A percentile compares a stretch with the other conserved stretches of the same genome.
phyloP scores from a whole-genome alignment of 2,329 filamentous ascomycete species.

The Fusarium nodosum region DNA sequence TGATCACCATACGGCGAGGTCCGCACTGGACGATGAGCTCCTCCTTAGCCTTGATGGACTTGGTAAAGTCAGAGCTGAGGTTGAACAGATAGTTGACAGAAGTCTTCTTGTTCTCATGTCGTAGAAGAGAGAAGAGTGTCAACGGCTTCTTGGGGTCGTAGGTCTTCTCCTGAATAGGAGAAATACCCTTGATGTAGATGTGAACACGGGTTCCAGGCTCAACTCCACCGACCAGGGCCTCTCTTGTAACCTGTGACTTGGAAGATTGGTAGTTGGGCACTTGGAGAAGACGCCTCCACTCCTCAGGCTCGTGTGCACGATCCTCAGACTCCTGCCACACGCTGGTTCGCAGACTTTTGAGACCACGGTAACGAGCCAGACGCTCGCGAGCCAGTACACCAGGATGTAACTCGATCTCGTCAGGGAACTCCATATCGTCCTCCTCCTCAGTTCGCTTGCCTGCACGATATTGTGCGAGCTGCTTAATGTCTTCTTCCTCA shows the following conservation, averaged over 20 bases:
- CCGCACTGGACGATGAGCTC: conserved; percentile 93
- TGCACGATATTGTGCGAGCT: conserved; percentile 84
- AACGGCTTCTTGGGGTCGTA: conserved; percentile 70
- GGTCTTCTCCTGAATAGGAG: conserved; percentile 59
- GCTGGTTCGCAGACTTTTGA: conserved; percentile 92
- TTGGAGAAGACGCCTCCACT: conserved; percentile 88
- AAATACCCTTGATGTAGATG: conserved; percentile 75
- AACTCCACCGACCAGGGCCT: conserved; percentile 90
- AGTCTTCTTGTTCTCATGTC: conserved; percentile 95
- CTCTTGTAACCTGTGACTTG: conserved; percentile 80
- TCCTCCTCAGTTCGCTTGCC: conserved; percentile 84
- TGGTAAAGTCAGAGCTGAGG: conserved; percentile 80
- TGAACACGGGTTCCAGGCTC: conserved; percentile 85
- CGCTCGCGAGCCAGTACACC: conserved; percentile 88
- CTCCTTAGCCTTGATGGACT: conserved; percentile 90
- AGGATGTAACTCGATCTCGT: conserved; percentile 95
- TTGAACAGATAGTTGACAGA: conserved; percentile 91
- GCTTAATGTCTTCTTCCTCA: conserved; percentile 81
- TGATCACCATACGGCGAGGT: conserved; percentile 86
- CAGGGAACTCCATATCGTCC: conserved; percentile 95
- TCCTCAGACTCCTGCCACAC: conserved; percentile 93
- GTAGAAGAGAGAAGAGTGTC: conserved; percentile 85
- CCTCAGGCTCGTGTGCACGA: conserved; percentile 85
- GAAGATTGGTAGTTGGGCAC: conserved; percentile 91
- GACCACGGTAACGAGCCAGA: conserved; percentile 85